Conservation (phyloP, 2,329 filamentous ascomycete genomes). For the Penicillium capsulatum region DNA sequence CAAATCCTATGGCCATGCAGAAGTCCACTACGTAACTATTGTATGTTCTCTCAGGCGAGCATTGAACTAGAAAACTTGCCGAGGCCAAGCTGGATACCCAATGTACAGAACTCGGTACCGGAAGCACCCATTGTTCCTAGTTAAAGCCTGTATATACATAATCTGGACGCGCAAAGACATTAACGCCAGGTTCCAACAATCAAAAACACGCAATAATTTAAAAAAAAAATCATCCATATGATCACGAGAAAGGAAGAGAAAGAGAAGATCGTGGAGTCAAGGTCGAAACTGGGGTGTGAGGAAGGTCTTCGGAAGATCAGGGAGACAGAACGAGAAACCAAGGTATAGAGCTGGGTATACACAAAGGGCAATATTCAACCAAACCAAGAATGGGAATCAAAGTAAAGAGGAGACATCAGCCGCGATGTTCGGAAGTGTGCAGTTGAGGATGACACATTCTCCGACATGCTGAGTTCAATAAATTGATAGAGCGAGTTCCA, state of each 20-base stretch:
- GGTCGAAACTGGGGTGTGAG: conserved; percentile 1
- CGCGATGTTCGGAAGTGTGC: conserved; percentile 5
- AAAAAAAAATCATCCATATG: conserved; percentile 5
- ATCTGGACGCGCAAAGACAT: conserved; percentile 10
- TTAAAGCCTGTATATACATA: conserved; percentile 3
- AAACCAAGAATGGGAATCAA: conserved; percentile 10
- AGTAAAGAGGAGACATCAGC: conserved; percentile 7
- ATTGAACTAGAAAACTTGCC: too few species aligned
- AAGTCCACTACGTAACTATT: too few species aligned
- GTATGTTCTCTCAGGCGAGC: too few species aligned
- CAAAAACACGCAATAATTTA: conserved; percentile 1
- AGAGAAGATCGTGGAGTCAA: conserved; percentile 1
- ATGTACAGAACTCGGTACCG: neutral
- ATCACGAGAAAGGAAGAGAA: too few species aligned
- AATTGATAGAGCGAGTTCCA: neutral
- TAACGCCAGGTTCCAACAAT: conserved; percentile 12
- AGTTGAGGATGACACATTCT: too few species aligned
- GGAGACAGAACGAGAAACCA: conserved; percentile 2
- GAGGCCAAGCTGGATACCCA: neutral
- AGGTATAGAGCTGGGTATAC: conserved; percentile 23
- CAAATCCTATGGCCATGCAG: too few species aligned
- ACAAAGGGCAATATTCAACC: conserved; percentile 16
- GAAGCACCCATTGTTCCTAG: neutral
- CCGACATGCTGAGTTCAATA: neutral
- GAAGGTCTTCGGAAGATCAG: conserved; percentile 6